phyloP scores from a whole-genome alignment of 2,329 filamentous ascomycete genomes.

The Penicillium griseofulvum region DNA sequence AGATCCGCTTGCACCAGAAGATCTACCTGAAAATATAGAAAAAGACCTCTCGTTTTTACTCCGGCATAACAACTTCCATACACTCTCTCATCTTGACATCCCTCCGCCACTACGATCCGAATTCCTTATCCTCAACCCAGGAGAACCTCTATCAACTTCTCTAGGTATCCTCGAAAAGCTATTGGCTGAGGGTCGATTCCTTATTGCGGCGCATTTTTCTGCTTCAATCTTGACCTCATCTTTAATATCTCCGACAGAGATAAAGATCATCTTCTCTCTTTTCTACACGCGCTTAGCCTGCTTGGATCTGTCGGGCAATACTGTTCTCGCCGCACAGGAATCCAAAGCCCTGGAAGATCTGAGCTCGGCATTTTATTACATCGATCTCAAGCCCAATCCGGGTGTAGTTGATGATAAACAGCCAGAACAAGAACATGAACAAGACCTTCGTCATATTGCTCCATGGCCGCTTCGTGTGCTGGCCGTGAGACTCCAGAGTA shows the following conservation, averaged over 20 bases:
- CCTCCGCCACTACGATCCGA: constrained; percentile 68
- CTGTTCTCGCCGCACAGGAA: constrained; percentile 64
- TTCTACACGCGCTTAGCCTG: constrained; percentile 80
- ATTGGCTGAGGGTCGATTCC: constrained; percentile 71
- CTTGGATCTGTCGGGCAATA: constrained; percentile 73
- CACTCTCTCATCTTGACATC: constrained; percentile 63
- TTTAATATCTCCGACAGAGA: constrained; percentile 49
- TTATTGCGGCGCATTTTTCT: constrained; percentile 64
- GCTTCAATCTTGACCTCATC: constrained; percentile 45
- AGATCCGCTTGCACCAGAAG: constrained; percentile 35
- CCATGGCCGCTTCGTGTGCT: constrained; percentile 86
- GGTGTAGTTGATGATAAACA: constrained; percentile 53
- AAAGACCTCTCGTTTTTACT: constrained; percentile 81
- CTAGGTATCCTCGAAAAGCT: constrained; percentile 59
- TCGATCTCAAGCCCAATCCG: constrained; percentile 29
- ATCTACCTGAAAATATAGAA: constrained; percentile 41
- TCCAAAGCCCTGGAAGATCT: constrained; percentile 62
- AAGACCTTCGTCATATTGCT: constrained; percentile 68
- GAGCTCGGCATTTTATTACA: constrained; percentile 54
- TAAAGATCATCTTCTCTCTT: constrained; percentile 68
- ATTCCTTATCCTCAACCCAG: constrained; percentile 59
- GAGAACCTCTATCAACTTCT: constrained; percentile 51
- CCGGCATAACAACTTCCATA: constrained; percentile 77
- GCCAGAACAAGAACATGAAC: constrained; percentile 60
- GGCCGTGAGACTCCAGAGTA: constrained; percentile 76